phyloP scores from a whole-genome alignment of 2,329 filamentous ascomycete genomes.

The Plenodomus lindquistii region DNA sequence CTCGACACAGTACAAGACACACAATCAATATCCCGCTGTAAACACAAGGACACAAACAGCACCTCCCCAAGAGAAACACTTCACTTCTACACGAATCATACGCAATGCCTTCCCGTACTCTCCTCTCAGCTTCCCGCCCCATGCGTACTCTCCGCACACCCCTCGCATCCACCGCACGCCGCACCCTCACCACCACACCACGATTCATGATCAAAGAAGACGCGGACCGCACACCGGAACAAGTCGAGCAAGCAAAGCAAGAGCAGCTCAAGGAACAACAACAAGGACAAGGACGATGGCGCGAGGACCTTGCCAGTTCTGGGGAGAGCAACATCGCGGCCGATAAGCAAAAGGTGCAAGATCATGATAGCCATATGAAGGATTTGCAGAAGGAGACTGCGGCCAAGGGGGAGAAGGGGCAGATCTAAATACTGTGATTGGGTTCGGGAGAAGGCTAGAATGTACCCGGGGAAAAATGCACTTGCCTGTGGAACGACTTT shows the following conservation, averaged over 20 bases:
- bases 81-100: neutral
- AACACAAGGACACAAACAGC: too few relatives aligned
- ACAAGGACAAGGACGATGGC: conserved; percentile 48
- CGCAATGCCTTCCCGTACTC: conserved; percentile 20
- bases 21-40: too few relatives aligned
- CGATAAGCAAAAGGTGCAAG: conserved; percentile 48
- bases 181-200: conserved; percentile 38
- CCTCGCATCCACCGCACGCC: conserved; percentile 11
- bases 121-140: conserved; percentile 17
- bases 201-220: conserved; percentile 47
- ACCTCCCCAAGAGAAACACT: neutral
- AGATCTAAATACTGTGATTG: conserved; percentile 21
- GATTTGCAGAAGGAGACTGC: conserved; percentile 51
- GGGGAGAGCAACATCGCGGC: conserved; percentile 49
- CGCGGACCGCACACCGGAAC: conserved; percentile 41
- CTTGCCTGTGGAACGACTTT: too few relatives aligned
- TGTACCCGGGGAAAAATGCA: too few relatives aligned
- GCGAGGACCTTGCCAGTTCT: conserved; percentile 48
- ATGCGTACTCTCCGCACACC: conserved; percentile 4
- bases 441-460: too few relatives aligned
- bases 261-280: conserved; percentile 50
- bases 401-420: conserved; percentile 46
- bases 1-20: neutral
- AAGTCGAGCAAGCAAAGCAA: conserved; percentile 50
- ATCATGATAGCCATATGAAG: conserved; percentile 49